Conservation (phyloP, 345 rosid species). For the Boechera divaricarpa region DNA sequence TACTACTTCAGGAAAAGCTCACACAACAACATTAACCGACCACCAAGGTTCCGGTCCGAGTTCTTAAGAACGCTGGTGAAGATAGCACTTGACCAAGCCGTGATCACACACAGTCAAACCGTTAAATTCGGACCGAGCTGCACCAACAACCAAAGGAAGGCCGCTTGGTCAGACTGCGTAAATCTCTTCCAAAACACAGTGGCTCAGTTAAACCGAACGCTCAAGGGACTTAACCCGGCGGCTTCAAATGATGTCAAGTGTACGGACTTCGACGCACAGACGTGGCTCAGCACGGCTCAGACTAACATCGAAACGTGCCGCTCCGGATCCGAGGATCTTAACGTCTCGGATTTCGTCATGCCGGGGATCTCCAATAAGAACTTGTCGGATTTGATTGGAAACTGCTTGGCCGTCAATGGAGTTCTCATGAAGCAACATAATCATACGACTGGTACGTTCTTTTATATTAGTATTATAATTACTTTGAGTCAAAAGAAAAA, state of each 20-base stretch:
- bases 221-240: slow-evolving; percentile 45
- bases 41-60: slow-evolving; percentile 53
- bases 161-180: slow-evolving; percentile 87
- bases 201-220: slow-evolving; percentile 61
- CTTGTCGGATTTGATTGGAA: slow-evolving; percentile 67
- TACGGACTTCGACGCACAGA: slow-evolving; percentile 68
- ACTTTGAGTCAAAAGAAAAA: slow-evolving; percentile 2
- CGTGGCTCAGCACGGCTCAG: slow-evolving; percentile 88
- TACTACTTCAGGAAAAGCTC: slow-evolving; percentile 49
- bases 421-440: slow-evolving; percentile 48
- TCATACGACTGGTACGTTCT: slow-evolving; percentile 44
- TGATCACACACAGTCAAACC: slow-evolving; percentile 53
- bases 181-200: slow-evolving; percentile 62
- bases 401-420: slow-evolving; percentile 64
- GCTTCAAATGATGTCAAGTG: slow-evolving; percentile 44
- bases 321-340: slow-evolving; percentile 66
- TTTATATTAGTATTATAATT: neutral
- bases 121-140: slow-evolving; percentile 62
- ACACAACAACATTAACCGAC: slow-evolving; percentile 27
- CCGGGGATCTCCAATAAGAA: slow-evolving; percentile 67
- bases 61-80: slow-evolving; percentile 55
- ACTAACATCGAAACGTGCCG: slow-evolving; percentile 80
- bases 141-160: slow-evolving; percentile 58
- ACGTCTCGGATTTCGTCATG: slow-evolving; percentile 53
- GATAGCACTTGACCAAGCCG: slow-evolving; percentile 65